These are phyloP conservation scores for Aspergillus steynii DNA, from an alignment of 495 filamentous ascomycete genomes.

Conservation along the genomic window DNA sequence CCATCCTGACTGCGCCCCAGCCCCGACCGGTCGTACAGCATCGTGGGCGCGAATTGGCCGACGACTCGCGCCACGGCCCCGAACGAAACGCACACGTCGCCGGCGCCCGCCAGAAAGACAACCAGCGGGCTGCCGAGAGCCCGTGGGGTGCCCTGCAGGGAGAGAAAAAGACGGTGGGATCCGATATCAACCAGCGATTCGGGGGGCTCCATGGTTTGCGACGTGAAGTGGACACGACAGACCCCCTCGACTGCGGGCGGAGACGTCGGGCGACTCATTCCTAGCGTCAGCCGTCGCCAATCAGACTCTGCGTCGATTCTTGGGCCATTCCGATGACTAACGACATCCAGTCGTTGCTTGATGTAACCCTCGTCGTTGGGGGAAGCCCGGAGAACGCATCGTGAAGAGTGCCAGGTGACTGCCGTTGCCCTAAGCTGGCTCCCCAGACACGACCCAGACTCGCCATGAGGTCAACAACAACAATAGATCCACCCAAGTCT, in stretches of 20 bases:
- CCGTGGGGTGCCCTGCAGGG: constrained; percentile 25
- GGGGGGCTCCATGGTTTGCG: neutral
- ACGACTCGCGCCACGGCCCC: constrained; percentile 37
- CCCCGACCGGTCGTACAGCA: constrained; percentile 47
- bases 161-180: constrained; percentile 36
- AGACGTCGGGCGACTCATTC: no score
- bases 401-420: no score
- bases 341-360: no score
- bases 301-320: no score
- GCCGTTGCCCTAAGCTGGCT: no score
- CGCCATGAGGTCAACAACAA: no score
- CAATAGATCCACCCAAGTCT: no score
- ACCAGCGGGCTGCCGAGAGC: constrained; percentile 32
- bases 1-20: constrained; percentile 37
- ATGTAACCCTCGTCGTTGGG: no score
- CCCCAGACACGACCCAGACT: no score
- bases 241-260: neutral
- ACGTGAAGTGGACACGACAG: neutral
- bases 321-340: no score
- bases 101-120: constrained; percentile 47
- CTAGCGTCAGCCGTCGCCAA: no score
- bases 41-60: constrained; percentile 25
- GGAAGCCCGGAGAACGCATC: no score
- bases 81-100: constrained; percentile 46
- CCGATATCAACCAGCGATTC: constrained; percentile 19